These are phyloP conservation scores for Neoboletus subvelutipes DNA, from an alignment of 768 basidiomycete species.

Conservation along the genomic window DNA sequence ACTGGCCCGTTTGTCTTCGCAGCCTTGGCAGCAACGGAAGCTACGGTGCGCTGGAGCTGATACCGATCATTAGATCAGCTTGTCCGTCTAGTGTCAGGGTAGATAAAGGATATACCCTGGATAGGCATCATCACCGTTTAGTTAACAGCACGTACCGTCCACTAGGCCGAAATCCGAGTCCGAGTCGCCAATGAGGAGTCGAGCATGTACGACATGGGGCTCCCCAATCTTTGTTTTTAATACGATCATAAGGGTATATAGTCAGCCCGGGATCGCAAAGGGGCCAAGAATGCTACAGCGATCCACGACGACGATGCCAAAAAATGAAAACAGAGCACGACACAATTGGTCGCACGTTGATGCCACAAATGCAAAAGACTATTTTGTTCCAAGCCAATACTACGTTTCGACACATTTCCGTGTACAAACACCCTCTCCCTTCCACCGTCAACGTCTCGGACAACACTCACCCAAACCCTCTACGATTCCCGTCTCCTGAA, in stretches of 20 bases:
- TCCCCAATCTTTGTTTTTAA: not conserved
- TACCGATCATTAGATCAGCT: not conserved
- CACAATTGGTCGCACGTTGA: not conserved
- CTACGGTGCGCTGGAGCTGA: not conserved
- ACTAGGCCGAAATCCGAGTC: not conserved
- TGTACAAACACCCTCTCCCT: too few species aligned
- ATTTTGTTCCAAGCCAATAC: not conserved
- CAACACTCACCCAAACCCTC: not conserved
- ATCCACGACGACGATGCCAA: too few species aligned
- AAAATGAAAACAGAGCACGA: not conserved
- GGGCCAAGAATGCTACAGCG: not conserved
- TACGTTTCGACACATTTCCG: not conserved
- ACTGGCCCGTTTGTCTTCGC: not conserved
- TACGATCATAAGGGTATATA: not conserved
- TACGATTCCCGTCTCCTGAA: not conserved
- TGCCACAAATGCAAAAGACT: not conserved
- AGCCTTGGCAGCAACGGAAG: not conserved
- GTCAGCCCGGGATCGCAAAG: not conserved
- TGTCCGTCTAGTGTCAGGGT: not conserved
- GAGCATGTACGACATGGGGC: not conserved
- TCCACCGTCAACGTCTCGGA: not conserved
- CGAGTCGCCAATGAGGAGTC: not conserved
- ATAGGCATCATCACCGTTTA: not conserved
- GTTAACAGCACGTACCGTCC: not conserved
- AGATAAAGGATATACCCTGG: too few species aligned